These are phyloP conservation scores for Leishmania gerbilli DNA, from an alignment of 208 protist genomes.

Conservation along the genomic window DNA sequence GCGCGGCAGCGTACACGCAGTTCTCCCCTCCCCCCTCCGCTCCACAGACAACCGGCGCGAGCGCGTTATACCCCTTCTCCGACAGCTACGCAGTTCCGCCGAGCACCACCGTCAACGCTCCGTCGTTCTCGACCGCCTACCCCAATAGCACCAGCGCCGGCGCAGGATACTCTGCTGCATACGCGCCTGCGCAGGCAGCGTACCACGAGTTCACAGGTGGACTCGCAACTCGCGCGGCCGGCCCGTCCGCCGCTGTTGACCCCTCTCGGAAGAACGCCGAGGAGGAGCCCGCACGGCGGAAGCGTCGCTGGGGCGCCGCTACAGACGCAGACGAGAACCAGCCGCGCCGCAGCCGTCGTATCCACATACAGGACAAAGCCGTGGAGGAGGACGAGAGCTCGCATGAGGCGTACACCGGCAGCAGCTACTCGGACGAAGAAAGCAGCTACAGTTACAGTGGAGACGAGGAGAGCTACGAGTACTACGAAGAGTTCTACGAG, in stretches of 20 bases:
- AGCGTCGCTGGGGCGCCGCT: slow-evolving; percentile 9
- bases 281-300: slow-evolving; percentile 5
- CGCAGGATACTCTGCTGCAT: background rate
- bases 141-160: background rate
- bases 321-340: background rate
- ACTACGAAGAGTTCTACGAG: slow-evolving; percentile 69
- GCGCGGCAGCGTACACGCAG: slow-evolving; percentile 6
- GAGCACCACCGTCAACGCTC: slow-evolving; percentile 19
- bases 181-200: background rate
- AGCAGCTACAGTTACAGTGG: slow-evolving; percentile 28
- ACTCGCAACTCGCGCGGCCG: background rate
- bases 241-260: background rate
- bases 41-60: slow-evolving; percentile 21
- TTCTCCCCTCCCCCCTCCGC: slow-evolving; percentile 26
- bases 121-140: slow-evolving; percentile 23
- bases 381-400: background rate
- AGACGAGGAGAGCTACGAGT: slow-evolving; percentile 47
- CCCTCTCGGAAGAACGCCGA: slow-evolving; percentile 7
- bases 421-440: slow-evolving; percentile 12
- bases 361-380: slow-evolving; percentile 4
- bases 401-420: slow-evolving; percentile 1
- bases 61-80: slow-evolving; percentile 24
- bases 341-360: slow-evolving; percentile 16
- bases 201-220: background rate
- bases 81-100: slow-evolving; percentile 27